These are phyloP conservation scores for Bidens hawaiensis DNA, from an alignment of 140 eudicot species.

Conservation along the genomic window DNA sequence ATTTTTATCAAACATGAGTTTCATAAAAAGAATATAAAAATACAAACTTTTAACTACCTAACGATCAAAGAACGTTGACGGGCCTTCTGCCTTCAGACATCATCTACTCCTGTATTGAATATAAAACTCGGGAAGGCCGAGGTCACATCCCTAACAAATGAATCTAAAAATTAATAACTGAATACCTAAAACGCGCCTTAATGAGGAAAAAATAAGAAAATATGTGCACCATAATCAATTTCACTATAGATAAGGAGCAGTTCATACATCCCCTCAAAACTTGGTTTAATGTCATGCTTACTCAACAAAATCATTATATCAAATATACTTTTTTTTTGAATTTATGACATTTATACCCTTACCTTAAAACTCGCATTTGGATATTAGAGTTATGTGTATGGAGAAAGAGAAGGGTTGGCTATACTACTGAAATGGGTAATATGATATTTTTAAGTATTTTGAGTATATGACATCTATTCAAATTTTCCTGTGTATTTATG, in stretches of 20 bases:
- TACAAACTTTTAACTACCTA: neutral
- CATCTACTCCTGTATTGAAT: conserved; percentile 46
- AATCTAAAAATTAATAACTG: neutral
- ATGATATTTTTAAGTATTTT: too few relatives aligned
- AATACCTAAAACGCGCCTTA: neutral
- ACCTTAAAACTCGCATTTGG: too few relatives aligned
- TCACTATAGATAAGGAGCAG: neutral
- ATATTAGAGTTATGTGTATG: too few relatives aligned
- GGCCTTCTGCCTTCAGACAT: conserved; percentile 23
- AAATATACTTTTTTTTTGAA: too few relatives aligned
- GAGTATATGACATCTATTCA: too few relatives aligned
- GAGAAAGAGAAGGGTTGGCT: too few relatives aligned
- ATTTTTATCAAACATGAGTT: neutral
- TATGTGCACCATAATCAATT: neutral
- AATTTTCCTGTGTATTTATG: too few relatives aligned
- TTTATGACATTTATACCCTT: too few relatives aligned
- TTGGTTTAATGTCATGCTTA: too few relatives aligned
- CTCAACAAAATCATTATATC: too few relatives aligned
- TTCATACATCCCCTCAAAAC: too few relatives aligned
- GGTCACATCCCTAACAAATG: conserved; percentile 41
- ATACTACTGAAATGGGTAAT: too few relatives aligned
- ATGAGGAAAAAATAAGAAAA: neutral
- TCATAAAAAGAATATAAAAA: neutral
- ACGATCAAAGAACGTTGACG: conserved; percentile 3
- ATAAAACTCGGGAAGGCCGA: conserved; percentile 51